Evolutionary conservation across 1,284 basidiomycete species (phyloP), one percentile per base, ranked within the genome.

Genomic region (Cutaneotrichosporon mucoides): DNA sequence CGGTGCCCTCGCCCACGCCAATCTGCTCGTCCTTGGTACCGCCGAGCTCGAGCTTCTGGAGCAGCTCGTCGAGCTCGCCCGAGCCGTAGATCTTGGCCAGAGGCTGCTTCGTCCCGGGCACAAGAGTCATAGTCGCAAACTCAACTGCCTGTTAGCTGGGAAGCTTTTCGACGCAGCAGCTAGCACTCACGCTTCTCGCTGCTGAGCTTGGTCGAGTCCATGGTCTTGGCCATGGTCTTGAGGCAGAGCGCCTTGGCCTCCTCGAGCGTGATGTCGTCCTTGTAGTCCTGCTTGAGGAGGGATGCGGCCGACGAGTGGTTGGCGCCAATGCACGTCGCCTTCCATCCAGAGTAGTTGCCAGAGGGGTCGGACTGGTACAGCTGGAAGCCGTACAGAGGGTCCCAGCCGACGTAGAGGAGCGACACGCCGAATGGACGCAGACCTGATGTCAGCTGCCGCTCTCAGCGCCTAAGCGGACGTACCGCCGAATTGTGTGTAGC

Each of bases 271-370:
- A 98, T 88, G 62, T 93, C 92, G 68, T 98, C 95, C 79, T 97
- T 96, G 82, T 98, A 98, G 76, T 99, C 96, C 80, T 99, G 95
- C 82, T 98, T 95, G 66, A 99, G 81, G 70, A 99, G 80, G 44
- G 68, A 70, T 3, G 75, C 64, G n/a, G 75, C 75, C 12, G 70
- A 71, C 41, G 93, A 91, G 76, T 91, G 97, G 81, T 98, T 98
- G 44, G 91, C 90, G 37, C 95, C 95, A 68, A 98, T 92, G 76
- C 92, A 97, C 5, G 94, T 97, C 49, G 95, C 95, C 79, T 98
- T 98, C 96, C 95, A 99, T 11, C 96, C 95, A 0, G 89, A 92
- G 79, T 98, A 99, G 81, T 99, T 99, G 11, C 95, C 95, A 49
- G 92, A 96, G 2, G 96, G 95, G 77, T 99, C 95, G 12, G 92